Evolutionary conservation across 805 yeast species (phyloP), one percentile per base, ranked within the genome.

Genomic region (Candida jianshihensis): DNA sequence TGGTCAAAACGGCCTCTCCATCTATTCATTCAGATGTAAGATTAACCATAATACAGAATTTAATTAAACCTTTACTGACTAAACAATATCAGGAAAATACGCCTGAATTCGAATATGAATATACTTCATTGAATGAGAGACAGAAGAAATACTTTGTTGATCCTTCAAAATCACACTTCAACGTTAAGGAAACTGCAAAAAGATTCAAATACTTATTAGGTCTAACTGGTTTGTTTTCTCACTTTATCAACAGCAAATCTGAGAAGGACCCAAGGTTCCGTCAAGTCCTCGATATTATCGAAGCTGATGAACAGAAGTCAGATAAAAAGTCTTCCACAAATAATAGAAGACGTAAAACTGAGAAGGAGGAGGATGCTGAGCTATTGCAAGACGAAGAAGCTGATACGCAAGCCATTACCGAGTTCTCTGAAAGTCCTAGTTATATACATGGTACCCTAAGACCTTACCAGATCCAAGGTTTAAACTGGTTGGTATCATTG

Each of bases 391-490:
- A 81, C 32, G 77, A 72, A 38, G 69, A 66, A 34, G 60, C 57
- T 11, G 63, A 57, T 14, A 49, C 47, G 9, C 48, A 48, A 15
- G 44, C 48, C 15, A 63, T 78, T 19, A 77, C 85, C 1, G 81
- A 84, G 30, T 74, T 90, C 49, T 81, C 92, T 2, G 96, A 87
- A 52, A 77, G 89, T 3, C 98, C 98, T 1, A 68, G 76, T 3
- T 90, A 69, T 48, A 55, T 84, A 18, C 59, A 73, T 40, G 94
- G 94, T 30, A 51, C 54, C 28, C 57, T 83, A 39, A 70, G 94
- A 49, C 78, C 82, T 3, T 83, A 83, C 53, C 94, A 83, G 59
- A 69, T 83, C 43, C 88, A 80, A 56, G 94, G 92, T 43, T 63
- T 83, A 42, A 83, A 83, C 55, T 83, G 94, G 94, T 60, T 83